phyloP scores from a whole-genome alignment of 306 rosid species.

The Glycine tomentella region DNA sequence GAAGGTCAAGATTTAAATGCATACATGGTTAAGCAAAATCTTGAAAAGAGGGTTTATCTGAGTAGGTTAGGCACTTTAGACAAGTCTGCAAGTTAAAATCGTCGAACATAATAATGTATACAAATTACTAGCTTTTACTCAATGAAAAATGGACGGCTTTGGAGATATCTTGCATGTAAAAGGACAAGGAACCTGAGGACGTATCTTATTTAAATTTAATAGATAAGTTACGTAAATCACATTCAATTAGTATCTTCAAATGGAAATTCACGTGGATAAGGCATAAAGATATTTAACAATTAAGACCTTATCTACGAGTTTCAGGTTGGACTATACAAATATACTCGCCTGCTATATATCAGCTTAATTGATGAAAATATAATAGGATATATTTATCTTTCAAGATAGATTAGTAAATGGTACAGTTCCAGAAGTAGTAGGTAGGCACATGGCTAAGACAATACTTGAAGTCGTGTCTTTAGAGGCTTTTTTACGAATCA shows the following conservation, averaged over 20 bases:
- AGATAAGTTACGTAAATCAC: background rate
- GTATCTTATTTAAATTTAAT: background rate
- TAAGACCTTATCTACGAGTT: background rate
- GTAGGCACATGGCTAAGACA: too few species aligned
- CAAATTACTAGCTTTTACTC: background rate
- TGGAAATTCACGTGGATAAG: background rate
- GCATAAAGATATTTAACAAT: background rate
- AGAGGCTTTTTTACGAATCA: too few species aligned
- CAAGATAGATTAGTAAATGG: too few species aligned
- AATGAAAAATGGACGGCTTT: background rate
- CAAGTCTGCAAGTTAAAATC: background rate
- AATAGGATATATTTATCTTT: too few species aligned
- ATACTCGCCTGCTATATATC: too few species aligned
- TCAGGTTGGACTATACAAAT: background rate
- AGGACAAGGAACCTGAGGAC: background rate
- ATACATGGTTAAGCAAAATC: background rate
- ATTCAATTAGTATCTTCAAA: background rate
- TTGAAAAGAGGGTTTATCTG: background rate
- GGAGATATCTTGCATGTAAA: background rate
- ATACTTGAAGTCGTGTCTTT: too few species aligned
- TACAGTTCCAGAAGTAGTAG: too few species aligned
- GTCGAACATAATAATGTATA: background rate
- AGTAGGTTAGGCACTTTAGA: background rate
- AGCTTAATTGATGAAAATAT: too few species aligned
- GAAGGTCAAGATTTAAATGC: background rate